Conservation (phyloP, 2,329 filamentous ascomycete genomes). For the Sclerotiophoma versabilis region DNA sequence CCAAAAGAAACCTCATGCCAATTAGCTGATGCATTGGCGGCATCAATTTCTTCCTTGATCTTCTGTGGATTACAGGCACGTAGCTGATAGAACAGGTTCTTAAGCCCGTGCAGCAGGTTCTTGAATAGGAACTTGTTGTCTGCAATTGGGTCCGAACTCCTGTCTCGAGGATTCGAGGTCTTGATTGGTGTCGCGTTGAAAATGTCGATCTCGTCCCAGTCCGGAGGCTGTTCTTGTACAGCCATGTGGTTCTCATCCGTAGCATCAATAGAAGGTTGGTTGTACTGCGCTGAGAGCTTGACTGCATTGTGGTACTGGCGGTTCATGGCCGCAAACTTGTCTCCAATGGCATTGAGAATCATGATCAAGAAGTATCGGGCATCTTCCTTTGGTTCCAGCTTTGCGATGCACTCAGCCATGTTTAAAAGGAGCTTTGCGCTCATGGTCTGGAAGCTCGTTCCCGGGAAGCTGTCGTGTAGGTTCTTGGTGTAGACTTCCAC, state of each 20-base stretch:
- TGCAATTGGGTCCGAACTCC: slow-evolving; percentile 85
- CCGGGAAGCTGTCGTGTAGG: slow-evolving; percentile 92
- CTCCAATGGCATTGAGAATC: slow-evolving; percentile 96
- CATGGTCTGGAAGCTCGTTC: slow-evolving; percentile 99
- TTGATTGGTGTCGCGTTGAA: slow-evolving; percentile 97
- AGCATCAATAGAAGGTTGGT: slow-evolving; percentile 69
- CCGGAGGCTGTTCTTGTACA: slow-evolving; percentile 79
- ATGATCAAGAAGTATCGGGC: slow-evolving; percentile 95
- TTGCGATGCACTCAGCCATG: slow-evolving; percentile 97
- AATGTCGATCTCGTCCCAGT: slow-evolving; percentile 98
- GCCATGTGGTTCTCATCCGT: slow-evolving; percentile 81
- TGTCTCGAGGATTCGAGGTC: slow-evolving; percentile 87
- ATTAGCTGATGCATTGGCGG: slow-evolving; percentile 79
- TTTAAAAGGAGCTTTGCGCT: slow-evolving; percentile 96
- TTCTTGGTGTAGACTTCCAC: slow-evolving; percentile 98
- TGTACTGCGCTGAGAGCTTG: slow-evolving; percentile 83
- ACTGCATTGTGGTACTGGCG: slow-evolving; percentile 93
- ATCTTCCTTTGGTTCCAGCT: slow-evolving; percentile 90
- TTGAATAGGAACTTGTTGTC: slow-evolving; percentile 99
- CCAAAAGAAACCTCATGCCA: slow-evolving; percentile 97
- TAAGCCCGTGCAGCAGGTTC: slow-evolving; percentile 92
- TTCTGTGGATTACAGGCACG: slow-evolving; percentile 80
- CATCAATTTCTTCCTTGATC: slow-evolving; percentile 69
- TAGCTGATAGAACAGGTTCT: slow-evolving; percentile 95
- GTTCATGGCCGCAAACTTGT: slow-evolving; percentile 99